These are phyloP conservation scores for Blepharisma stoltei DNA, from an alignment of 73 alveolate genomes.

Conservation along the genomic window DNA sequence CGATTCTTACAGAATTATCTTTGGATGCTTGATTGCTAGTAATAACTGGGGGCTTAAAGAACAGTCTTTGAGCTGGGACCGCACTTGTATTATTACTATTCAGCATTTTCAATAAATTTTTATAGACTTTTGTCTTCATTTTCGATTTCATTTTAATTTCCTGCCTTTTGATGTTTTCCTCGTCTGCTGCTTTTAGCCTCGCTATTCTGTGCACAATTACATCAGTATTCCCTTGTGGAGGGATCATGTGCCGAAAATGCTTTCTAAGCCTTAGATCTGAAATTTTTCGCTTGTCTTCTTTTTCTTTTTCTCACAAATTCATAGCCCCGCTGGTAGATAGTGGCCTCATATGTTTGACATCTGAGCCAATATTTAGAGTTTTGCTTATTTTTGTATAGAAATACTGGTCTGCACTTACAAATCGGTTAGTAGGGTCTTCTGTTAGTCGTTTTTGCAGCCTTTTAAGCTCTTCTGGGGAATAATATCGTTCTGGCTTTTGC, in stretches of 20 bases:
- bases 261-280: constrained; percentile 18
- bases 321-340: constrained; percentile 8
- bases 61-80: constrained; percentile 9
- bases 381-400: constrained; percentile 22
- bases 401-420: constrained; percentile 22
- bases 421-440: neutral
- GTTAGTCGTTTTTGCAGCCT: neutral
- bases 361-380: neutral
- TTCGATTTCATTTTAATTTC: constrained; percentile 24
- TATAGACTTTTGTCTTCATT: constrained; percentile 23
- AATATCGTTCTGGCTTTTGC: neutral
- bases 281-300: neutral
- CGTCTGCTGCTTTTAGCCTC: constrained; percentile 15
- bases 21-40: neutral
- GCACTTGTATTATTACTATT: neutral
- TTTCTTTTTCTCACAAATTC: constrained; percentile 7
- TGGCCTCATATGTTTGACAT: neutral
- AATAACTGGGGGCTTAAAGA: constrained; percentile 1
- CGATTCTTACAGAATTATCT: neutral
- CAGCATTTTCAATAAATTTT: neutral
- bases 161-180: neutral
- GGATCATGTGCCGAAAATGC: neutral
- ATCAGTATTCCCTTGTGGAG: neutral
- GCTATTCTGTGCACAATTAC: neutral
- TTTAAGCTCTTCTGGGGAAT: neutral